Evolutionary conservation across 2,329 filamentous ascomycete genomes (phyloP).

Genomic region (Pseudomassariella vexata): DNA sequence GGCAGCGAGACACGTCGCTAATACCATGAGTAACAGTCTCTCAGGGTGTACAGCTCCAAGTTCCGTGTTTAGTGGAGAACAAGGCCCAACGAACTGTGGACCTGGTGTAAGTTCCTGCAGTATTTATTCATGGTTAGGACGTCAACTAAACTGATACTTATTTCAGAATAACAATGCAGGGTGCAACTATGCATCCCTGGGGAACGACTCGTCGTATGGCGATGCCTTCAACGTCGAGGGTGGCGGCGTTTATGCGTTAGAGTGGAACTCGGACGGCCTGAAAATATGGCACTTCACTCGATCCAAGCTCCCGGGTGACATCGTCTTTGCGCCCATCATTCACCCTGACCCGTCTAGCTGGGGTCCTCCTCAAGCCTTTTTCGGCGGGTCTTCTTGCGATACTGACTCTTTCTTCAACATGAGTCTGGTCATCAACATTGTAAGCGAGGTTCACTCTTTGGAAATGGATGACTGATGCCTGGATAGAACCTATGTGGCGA

Average conservation of each 20-base stretch:
- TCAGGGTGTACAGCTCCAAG: slow-evolving; percentile 16
- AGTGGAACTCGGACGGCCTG: slow-evolving; percentile 65
- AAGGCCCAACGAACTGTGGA: slow-evolving; percentile 18
- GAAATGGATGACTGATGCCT: no score
- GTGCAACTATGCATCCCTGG: slow-evolving; percentile 35
- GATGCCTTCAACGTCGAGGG: slow-evolving; percentile 59
- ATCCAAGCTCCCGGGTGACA: slow-evolving; percentile 58
- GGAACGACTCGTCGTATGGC: slow-evolving; percentile 47
- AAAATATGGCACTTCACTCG: slow-evolving; percentile 73
- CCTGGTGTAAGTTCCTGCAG: slow-evolving; percentile 16
- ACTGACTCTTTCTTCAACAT: slow-evolving; percentile 57
- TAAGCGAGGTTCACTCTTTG: no score
- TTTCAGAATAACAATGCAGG: slow-evolving; percentile 38
- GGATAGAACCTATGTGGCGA: slow-evolving; percentile 66
- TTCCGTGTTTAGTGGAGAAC: slow-evolving; percentile 17
- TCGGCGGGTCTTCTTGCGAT: slow-evolving; percentile 60
- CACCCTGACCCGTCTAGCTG: slow-evolving; percentile 59
- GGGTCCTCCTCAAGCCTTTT: slow-evolving; percentile 64
- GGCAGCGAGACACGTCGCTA: no score
- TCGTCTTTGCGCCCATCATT: slow-evolving; percentile 38
- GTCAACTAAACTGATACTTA: no score
- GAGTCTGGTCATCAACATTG: slow-evolving; percentile 67
- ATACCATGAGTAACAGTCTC: no score
- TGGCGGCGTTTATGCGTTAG: slow-evolving; percentile 65
- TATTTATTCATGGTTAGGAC: no score